Conservation (phyloP, 129 eudicot genomes). For the Ambrosia artemisiifolia region DNA sequence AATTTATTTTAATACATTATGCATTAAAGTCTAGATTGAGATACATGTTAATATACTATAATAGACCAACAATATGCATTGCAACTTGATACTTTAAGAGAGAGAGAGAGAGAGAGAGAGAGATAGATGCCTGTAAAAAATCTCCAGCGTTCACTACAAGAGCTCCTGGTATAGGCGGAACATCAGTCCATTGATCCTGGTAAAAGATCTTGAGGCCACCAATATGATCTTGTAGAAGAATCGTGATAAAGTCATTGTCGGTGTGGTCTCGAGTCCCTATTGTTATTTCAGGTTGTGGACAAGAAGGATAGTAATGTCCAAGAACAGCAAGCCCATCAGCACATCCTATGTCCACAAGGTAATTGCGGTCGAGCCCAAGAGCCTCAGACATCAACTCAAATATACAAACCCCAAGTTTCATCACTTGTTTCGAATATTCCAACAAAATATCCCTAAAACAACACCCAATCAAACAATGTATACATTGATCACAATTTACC, state of each 20-base stretch:
- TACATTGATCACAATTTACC: no score
- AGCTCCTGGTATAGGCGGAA: slow-evolving; percentile 41
- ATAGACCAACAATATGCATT: no score
- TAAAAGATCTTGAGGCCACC: slow-evolving; percentile 39
- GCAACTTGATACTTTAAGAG: no score
- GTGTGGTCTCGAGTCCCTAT: slow-evolving; percentile 29
- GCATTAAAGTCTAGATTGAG: no score
- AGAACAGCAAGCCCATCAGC: slow-evolving; percentile 25
- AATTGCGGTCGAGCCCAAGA: slow-evolving; percentile 29
- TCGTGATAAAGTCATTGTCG: slow-evolving; percentile 27
- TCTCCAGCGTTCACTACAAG: slow-evolving; percentile 37
- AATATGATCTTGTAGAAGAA: slow-evolving; percentile 38
- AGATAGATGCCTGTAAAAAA: slow-evolving; percentile 22
- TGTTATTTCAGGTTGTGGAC: slow-evolving; percentile 41
- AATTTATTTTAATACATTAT: no score
- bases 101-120: no score
- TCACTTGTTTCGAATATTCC: slow-evolving; percentile 27
- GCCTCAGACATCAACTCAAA: slow-evolving; percentile 37
- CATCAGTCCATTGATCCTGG: slow-evolving; percentile 40
- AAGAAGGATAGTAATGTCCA: slow-evolving; percentile 39
- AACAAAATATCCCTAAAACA: slow-evolving; percentile 13
- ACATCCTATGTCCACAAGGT: slow-evolving; percentile 31
- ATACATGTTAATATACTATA: no score
- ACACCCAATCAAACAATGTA: neutral
- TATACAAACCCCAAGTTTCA: slow-evolving; percentile 29